A percentile compares a stretch with the other conserved stretches of the same genome.
Evolutionary conservation across 768 basidiomycete species (phyloP).

Genomic region (Hericium coralloides): DNA sequence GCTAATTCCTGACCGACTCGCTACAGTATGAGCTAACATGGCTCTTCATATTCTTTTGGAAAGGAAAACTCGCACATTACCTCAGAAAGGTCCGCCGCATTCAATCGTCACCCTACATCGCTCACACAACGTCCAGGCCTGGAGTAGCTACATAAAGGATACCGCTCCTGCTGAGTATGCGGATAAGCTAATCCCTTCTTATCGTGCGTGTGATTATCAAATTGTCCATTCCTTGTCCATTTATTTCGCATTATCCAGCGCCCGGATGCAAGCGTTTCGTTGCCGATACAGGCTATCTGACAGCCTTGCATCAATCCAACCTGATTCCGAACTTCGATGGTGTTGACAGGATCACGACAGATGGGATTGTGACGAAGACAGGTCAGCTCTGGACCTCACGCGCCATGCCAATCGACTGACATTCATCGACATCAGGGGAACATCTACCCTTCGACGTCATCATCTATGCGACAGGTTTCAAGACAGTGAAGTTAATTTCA

Average conservation of each 20-base stretch:
- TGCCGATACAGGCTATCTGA: conserved; percentile 25
- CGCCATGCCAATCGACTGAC: not conserved
- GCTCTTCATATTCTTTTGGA: not conserved
- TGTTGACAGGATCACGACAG: conserved; percentile 10
- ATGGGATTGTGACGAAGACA: conserved; percentile 19
- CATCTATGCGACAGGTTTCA: conserved; percentile 26
- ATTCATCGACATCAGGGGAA: conserved; percentile 14
- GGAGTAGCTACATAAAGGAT: conserved; percentile 12
- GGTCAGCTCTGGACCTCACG: conserved; percentile 5
- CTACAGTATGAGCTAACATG: not conserved
- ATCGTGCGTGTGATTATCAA: conserved; percentile 13
- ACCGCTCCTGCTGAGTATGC: conserved; percentile 23
- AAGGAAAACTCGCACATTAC: not conserved
- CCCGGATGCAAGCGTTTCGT: conserved; percentile 22
- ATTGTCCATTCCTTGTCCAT: not conserved
- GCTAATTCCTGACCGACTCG: not conserved
- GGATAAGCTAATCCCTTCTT: conserved; percentile 20
- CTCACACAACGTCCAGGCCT: not conserved
- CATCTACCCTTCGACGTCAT: conserved; percentile 24
- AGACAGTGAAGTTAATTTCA: conserved; percentile 12
- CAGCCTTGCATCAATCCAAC: conserved; percentile 21
- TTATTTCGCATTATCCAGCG: conserved; percentile 6
- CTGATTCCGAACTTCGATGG: conserved; percentile 18
- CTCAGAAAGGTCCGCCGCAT: not conserved
- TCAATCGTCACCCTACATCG: not conserved